Evolutionary conservation across 495 filamentous ascomycete genomes (phyloP).

Genomic region (Aspergillus haitiensis): DNA sequence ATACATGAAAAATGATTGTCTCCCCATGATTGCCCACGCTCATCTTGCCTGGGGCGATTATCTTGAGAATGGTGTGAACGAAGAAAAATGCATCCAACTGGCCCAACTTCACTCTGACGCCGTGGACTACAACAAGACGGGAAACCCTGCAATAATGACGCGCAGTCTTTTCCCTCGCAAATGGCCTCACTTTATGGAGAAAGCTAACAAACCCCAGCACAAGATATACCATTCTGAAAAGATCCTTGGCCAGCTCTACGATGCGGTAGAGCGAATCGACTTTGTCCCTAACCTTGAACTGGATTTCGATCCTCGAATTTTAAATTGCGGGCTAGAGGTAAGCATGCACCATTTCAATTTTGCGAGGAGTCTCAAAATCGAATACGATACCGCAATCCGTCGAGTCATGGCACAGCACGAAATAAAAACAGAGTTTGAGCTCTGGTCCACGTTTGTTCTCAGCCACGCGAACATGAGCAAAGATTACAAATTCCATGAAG

Average conservation of each 20-base stretch:
- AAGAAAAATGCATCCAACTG: constrained; percentile 69
- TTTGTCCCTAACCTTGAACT: constrained; percentile 68
- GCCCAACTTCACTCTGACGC: constrained; percentile 84
- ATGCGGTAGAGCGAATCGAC: constrained; percentile 63
- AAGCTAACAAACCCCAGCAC: constrained; percentile 48
- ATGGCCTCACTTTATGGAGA: constrained; percentile 95
- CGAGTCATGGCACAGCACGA: constrained; percentile 85
- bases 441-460: constrained; percentile 82
- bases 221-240: constrained; percentile 65
- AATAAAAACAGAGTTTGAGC: constrained; percentile 86
- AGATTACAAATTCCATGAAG: constrained; percentile 86
- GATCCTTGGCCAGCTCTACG: constrained; percentile 82
- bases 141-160: constrained; percentile 67
- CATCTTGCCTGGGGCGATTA: constrained; percentile 79
- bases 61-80: constrained; percentile 60
- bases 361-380: constrained; percentile 65
- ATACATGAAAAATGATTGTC: constrained; percentile 89
- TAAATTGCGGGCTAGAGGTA: constrained; percentile 58
- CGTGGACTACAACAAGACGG: constrained; percentile 94
- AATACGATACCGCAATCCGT: constrained; percentile 75
- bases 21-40: constrained; percentile 76
- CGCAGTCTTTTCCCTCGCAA: constrained; percentile 54
- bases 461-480: constrained; percentile 61
- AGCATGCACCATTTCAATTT: constrained; percentile 53
- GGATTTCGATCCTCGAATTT: constrained; percentile 76